Percentiles rank a stretch among this genome's conserved stretches.
phyloP scores from a whole-genome alignment of 805 yeast species.

The Clavispora asparagi region DNA sequence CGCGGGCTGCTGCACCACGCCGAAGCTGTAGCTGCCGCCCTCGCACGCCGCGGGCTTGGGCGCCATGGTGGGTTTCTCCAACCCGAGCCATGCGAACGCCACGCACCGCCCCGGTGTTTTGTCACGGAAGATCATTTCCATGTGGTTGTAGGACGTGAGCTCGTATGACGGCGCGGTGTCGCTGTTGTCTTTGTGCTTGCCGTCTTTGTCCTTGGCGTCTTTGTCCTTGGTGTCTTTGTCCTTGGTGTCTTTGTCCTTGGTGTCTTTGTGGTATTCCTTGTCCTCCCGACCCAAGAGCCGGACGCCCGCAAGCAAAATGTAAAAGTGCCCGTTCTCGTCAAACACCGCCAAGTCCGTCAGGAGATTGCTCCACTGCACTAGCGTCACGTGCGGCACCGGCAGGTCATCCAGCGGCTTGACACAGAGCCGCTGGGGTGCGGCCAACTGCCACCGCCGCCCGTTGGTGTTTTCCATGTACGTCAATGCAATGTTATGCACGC shows the following conservation, averaged over 20 bases:
- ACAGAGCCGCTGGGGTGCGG: constrained; percentile 42
- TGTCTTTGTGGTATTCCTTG: not conserved
- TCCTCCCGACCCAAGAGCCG: constrained; percentile 19
- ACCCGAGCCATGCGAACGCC: constrained; percentile 66
- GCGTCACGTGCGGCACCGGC: constrained; percentile 29
- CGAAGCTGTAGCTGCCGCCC: constrained; percentile 39
- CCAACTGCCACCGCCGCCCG: constrained; percentile 77
- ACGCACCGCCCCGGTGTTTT: constrained; percentile 18
- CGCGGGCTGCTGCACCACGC: constrained; percentile 54
- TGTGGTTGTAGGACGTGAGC: constrained; percentile 39
- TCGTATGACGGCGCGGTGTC: constrained; percentile 35
- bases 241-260: too few species aligned
- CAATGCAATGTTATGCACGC: constrained; percentile 41
- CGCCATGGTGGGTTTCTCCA: constrained; percentile 61
- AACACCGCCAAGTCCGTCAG: constrained; percentile 80
- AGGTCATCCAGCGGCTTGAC: constrained; percentile 23
- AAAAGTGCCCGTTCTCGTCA: constrained; percentile 63
- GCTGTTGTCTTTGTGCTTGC: not conserved
- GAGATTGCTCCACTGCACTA: constrained; percentile 68
- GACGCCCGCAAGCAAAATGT: constrained; percentile 38
- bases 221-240: too few species aligned
- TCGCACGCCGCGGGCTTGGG: constrained; percentile 52
- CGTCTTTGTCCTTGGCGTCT: not conserved
- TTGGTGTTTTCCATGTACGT: constrained; percentile 70
- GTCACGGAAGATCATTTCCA: constrained; percentile 48